Evolutionary conservation across 371 early-diverging fungal genomes (phyloP).

Genomic region (Conidiobolus incongruus): DNA sequence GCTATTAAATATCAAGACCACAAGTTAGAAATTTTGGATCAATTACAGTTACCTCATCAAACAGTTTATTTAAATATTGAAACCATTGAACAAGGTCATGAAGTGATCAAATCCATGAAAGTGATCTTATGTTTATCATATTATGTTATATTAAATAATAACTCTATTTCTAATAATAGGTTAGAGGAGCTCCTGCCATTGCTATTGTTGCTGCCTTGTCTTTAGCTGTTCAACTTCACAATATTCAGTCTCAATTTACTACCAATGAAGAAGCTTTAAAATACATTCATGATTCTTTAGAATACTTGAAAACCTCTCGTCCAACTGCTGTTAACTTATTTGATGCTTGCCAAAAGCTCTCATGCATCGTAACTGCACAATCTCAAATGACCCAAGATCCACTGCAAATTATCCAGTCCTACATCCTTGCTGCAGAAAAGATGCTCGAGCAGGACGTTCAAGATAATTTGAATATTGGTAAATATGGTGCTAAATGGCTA

Average conservation of each 20-base stretch:
- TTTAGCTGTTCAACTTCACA: conserved; percentile 57
- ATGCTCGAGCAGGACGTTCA: conserved; percentile 70
- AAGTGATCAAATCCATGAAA: conserved; percentile 85
- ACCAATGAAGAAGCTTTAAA: conserved; percentile 13
- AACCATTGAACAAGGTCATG: conserved; percentile 50
- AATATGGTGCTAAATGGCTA: conserved; percentile 47
- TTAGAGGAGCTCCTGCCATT: conserved; percentile 88
- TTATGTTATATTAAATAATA: not conserved
- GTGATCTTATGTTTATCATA: conserved; percentile 5
- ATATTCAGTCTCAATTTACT: conserved; percentile 2
- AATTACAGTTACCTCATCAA: conserved; percentile 76
- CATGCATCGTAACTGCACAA: conserved; percentile 12
- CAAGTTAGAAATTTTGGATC: conserved; percentile 58
- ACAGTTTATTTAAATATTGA: conserved; percentile 47
- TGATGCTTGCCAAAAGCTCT: conserved; percentile 64
- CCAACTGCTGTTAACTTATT: conserved; percentile 94
- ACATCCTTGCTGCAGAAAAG: conserved; percentile 48
- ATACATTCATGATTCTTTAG: conserved; percentile 37
- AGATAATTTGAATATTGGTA: conserved; percentile 78
- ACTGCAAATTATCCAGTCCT: conserved; percentile 21
- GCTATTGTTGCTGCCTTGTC: conserved; percentile 87
- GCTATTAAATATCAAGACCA: conserved; percentile 55
- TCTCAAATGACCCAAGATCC: conserved; percentile 9
- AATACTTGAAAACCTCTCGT: conserved; percentile 67
- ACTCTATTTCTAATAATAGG: conserved; percentile 6